These are phyloP conservation scores for Opeltia flavorubescens DNA, from an alignment of 495 filamentous ascomycete species.

Conservation along the genomic window DNA sequence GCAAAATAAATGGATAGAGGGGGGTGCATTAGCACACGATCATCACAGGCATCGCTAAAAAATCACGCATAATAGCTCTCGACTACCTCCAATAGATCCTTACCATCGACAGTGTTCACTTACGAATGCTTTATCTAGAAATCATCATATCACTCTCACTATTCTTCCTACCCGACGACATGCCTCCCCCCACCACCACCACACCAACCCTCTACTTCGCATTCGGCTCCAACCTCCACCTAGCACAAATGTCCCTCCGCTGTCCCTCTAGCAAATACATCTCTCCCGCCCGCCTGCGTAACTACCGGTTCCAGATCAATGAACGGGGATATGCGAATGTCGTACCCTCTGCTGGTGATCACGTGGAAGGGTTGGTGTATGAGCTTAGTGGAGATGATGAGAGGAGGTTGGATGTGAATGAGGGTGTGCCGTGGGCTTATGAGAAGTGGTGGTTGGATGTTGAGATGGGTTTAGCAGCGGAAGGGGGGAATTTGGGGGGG, in stretches of 20 bases:
- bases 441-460: constrained; percentile 17
- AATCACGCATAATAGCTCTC: too few relatives aligned
- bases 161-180: too few relatives aligned
- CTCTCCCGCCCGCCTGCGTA: constrained; percentile 29
- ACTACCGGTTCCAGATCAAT: constrained; percentile 40
- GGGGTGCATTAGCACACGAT: too few relatives aligned
- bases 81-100: too few relatives aligned
- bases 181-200: too few relatives aligned
- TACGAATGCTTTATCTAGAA: too few relatives aligned
- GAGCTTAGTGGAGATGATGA: constrained; percentile 30
- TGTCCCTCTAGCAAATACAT: constrained; percentile 34
- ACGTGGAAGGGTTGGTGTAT: constrained; percentile 41
- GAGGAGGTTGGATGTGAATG: constrained; percentile 31
- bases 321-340: constrained; percentile 44
- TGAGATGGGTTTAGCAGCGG: constrained; percentile 29
- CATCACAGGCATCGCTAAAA: too few relatives aligned
- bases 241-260: constrained; percentile 37
- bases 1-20: too few relatives aligned
- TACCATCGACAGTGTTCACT: too few relatives aligned
- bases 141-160: too few relatives aligned
- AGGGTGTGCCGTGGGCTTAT: constrained; percentile 51
- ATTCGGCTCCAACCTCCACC: constrained; percentile 44
- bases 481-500: constrained; percentile 29
- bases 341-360: constrained; percentile 17
- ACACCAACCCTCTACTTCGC: constrained; percentile 36